Base-by-base conservation (phyloP, 176 grass and related monocot species). In the Musa itinerans region DNA sequence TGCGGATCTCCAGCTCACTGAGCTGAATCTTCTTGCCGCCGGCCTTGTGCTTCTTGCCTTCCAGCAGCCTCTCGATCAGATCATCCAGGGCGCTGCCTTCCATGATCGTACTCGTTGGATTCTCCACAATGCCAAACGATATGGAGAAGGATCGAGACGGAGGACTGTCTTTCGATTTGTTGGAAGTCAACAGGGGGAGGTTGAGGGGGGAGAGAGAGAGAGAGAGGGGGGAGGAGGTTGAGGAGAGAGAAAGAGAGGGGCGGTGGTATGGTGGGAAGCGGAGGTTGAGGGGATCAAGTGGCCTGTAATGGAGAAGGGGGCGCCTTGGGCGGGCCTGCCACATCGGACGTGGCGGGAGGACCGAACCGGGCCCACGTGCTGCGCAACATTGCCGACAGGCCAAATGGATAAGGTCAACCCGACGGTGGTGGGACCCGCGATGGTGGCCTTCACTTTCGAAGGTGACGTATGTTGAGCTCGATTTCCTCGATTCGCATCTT, bases 31-130 rank as follows among this genome's bases (percentile, higher is more conserved):
- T 88, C 86, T 88, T 92, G 19, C 80, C 86, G 58, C 52, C 9
- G 52, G 21, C 17, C 65, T 79, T 88, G 62, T 22, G 74, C 83
- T 83, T 92, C 86, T 83, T 91, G 17, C 85, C 82, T 26, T 88
- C 89, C n/a, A 92, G 74, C 17, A 92, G 72, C 70, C 86, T 81
- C 74, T 82, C 71, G 52, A 92, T 81, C 75, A 92, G 80, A 43
- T 92, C 86, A 52, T 92, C 89, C 80, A 79, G 27, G 85, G 10
- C 53, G 12, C 72, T 22, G 22, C 22, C 52, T 54, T 23, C 67
- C 2, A 49, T 43, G 34, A 34, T 34, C 29, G 2, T 34, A 34
- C 29, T 34, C 29, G 29, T 34, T 34, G 29, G 29, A 34, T 34
- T 34, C 29, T 34, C 29, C 29, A 34, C 29, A 34, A 34, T 34